Percentiles rank a stretch among this genome's conserved stretches.
These are phyloP conservation scores for Ballota nigra DNA, from an alignment of 257 asterid genomes.

Conservation along the genomic window DNA sequence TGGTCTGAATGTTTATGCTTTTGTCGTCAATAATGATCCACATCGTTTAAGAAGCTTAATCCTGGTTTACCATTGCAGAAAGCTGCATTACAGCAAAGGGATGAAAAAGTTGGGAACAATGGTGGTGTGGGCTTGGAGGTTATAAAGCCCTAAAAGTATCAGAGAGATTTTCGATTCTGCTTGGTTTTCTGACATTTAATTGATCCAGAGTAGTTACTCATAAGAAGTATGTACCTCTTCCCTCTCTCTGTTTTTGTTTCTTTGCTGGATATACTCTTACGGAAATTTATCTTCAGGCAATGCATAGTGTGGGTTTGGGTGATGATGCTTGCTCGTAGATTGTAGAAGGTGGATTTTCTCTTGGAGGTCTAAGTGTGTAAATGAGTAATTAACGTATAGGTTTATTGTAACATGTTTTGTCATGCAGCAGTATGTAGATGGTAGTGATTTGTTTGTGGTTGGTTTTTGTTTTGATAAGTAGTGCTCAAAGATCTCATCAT, in stretches of 20 bases:
- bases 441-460: slow-evolving; percentile 1
- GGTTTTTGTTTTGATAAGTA: slow-evolving; percentile 5
- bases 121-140: slow-evolving; percentile 26
- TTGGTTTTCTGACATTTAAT: slow-evolving; percentile 19
- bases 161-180: background rate
- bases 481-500: background rate
- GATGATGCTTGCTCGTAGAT: slow-evolving; percentile 18
- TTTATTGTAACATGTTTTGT: slow-evolving; percentile 21
- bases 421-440: background rate
- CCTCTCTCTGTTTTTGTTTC: background rate
- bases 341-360: slow-evolving; percentile 6
- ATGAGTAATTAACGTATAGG: slow-evolving; percentile 14
- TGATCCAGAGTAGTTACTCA: slow-evolving; percentile 12
- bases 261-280: background rate
- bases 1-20: background rate
- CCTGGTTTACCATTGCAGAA: slow-evolving; percentile 36
- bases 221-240: slow-evolving; percentile 15
- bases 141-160: slow-evolving; percentile 26
- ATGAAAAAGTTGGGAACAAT: slow-evolving; percentile 30
- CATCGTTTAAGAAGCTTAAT: background rate
- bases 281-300: slow-evolving; percentile 16
- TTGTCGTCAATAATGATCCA: background rate
- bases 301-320: slow-evolving; percentile 12
- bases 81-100: slow-evolving; percentile 22
- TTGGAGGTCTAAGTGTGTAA: slow-evolving; percentile 19